Base-by-base conservation (phyloP, 495 filamentous ascomycete species). In the Penicillium coprophilum region DNA sequence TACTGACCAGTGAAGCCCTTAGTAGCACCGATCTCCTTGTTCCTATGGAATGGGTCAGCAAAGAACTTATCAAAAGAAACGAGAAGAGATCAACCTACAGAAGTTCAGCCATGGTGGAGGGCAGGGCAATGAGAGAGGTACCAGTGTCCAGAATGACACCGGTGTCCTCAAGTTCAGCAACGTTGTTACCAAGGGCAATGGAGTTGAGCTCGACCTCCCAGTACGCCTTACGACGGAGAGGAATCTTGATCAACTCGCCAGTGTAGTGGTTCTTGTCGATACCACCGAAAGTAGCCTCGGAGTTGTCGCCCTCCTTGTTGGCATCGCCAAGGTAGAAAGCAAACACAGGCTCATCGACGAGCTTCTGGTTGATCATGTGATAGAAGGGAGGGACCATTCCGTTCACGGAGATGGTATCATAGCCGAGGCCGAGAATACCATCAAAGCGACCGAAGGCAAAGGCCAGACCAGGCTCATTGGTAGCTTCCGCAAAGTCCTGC, bases 371-470 rank as follows among this genome's bases (percentile, higher is more conserved):
- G 53, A 97, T 64, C 89, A 97, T 88, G 71, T 89, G 89, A 81
- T 97, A 97, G 80, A 97, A 96, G 8, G 95, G 94, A 56, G 95
- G 95, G 34, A 88, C 81, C 54, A 97, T 96, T 66, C 83, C 81
- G 80, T 99, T 96, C 61, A 99, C 95, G 46, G 93, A 94, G 75
- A 99, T 95, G 59, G 85, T 89, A 75, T 96, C 89, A 67, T 87
- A 99, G 43, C 93, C 95, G 60, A 99, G 82, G 61, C 95, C 95
- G 57, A 99, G 78, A 71, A 99, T 99, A 70, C 95, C 95, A 71
- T 99, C 95, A 67, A 99, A 99, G 57, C 91, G 84, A 67, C 95
- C 95, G 66, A 99, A 99, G 60, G 95, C 95, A 70, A 99, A 99
- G 53, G 93, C 93, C 57, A 99, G 82, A 56, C 95, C 95, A 56